Evolutionary conservation across 1,139 yeast genomes (phyloP).

Genomic region (Yamadazyma jaroonii): DNA sequence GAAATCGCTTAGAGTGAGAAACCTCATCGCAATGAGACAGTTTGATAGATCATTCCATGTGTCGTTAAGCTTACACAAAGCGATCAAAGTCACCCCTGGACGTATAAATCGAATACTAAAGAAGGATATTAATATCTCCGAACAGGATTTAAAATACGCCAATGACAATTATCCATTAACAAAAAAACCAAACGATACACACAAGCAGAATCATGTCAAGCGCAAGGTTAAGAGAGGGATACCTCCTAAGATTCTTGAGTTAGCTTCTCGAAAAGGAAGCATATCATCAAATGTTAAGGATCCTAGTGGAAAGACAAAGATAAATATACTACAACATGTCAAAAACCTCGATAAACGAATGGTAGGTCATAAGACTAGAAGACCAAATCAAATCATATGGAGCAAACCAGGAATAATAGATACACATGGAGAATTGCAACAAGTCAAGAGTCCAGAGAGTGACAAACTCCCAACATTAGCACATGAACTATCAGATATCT

Average conservation of each 20-base stretch:
- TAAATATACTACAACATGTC: too few species aligned
- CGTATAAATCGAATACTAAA: slow-evolving; percentile 12
- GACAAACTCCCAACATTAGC: slow-evolving; percentile 43
- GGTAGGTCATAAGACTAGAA: too few species aligned
- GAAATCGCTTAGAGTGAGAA: background rate
- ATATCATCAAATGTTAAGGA: too few species aligned
- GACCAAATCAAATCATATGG: background rate
- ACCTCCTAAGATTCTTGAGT: background rate
- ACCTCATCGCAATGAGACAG: slow-evolving; percentile 2
- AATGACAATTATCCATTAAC: slow-evolving; percentile 3
- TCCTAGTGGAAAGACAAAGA: too few species aligned
- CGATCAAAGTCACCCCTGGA: slow-evolving; percentile 11
- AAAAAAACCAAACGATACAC: background rate
- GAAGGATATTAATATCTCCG: slow-evolving; percentile 8
- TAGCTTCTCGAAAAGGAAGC: background rate
- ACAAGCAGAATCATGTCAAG: background rate
- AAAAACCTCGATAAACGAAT: too few species aligned
- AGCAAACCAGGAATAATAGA: background rate
- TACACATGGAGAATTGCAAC: slow-evolving; percentile 10
- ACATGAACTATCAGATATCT: slow-evolving; percentile 63
- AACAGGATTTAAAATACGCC: slow-evolving; percentile 10
- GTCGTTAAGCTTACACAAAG: background rate
- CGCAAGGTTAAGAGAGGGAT: background rate
- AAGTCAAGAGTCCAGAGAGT: slow-evolving; percentile 22
- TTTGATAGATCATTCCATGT: slow-evolving; percentile 3